Base-by-base conservation (phyloP, 1,139 yeast genomes). In the Candida sp. region DNA sequence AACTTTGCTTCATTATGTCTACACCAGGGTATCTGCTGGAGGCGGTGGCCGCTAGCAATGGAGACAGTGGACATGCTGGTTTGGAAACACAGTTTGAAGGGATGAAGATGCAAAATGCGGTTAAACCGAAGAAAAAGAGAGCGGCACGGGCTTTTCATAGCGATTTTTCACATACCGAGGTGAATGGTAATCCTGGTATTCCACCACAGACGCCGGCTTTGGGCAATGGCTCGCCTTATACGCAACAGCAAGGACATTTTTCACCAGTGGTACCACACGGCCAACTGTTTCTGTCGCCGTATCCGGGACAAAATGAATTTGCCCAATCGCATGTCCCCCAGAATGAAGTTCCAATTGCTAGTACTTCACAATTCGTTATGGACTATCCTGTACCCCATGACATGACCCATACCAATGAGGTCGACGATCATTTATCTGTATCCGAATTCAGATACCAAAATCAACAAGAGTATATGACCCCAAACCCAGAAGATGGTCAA, bases 401-500 rank as follows among this genome's bases (percentile, higher is more conserved):
- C 23, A 37, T 37, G 39, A 15, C 34, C 5, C 39, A 37, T 29
- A 22, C 30, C 21, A 25, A 30, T 7, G 33, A 37, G 27, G 39
- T 36, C 5, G 22, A 44, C 12, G 38, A 44, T 6, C 45, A 50
- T 36, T 73, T 81, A 23, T 73, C 85, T 4, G 68, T 88, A 21
- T 75, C 84, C 2, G 74, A 69, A 4, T 77, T 79, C 47, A 73
- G 96, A 49, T 70, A 72, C 55, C 63, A 61, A 22, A 77, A 77
- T 39, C 89, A 85, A 57, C 59, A 62, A 38, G 73, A 61, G 48
- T 80, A 66, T 59, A 62, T 61, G 60, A 59, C 65, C 4, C 63
- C 67, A 1, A 48, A 51, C 23, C 56, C 50, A 4, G 57, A 57
- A 22, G 64, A 62, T 1, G 50, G 55, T 8, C 21, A 8, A 21